These are phyloP conservation scores for Peronosclerospora sorghi DNA, from an alignment of 352 stramenopile genomes.

Conservation along the genomic window DNA sequence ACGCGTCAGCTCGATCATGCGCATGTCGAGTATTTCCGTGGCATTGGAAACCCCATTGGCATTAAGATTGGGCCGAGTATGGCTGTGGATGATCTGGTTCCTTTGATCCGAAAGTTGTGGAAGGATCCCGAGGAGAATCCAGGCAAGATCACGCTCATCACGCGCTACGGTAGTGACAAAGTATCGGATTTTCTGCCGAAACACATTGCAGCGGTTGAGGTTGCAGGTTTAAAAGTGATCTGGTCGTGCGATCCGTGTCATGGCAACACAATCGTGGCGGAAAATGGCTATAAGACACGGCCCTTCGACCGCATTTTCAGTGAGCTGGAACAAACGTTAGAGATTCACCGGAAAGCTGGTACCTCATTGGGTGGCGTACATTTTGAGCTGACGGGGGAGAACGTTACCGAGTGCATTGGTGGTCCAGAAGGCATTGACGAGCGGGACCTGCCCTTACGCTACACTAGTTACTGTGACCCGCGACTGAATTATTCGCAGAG, in stretches of 20 bases:
- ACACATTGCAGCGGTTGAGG: constrained; percentile 93
- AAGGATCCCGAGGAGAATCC: constrained; percentile 86
- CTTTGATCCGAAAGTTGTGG: constrained; percentile 94
- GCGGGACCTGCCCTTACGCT: constrained; percentile 86
- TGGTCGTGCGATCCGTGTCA: constrained; percentile 95
- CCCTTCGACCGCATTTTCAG: constrained; percentile 94
- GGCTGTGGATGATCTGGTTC: constrained; percentile 89
- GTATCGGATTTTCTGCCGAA: constrained; percentile 87
- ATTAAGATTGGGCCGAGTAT: constrained; percentile 97
- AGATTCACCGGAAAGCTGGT: constrained; percentile 93
- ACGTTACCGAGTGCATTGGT: constrained; percentile 98
- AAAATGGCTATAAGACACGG: constrained; percentile 94
- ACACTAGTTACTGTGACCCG: constrained; percentile 97
- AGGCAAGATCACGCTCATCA: constrained; percentile 96
- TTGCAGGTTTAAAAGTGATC: constrained; percentile 90
- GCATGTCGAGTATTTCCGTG: constrained; percentile 97
- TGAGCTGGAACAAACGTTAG: constrained; percentile 95
- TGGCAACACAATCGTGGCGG: constrained; percentile 97
- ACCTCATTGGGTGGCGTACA: constrained; percentile 90
- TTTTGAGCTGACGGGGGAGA: constrained; percentile 97
- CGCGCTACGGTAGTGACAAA: constrained; percentile 94
- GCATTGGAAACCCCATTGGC: constrained; percentile 96
- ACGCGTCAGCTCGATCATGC: constrained; percentile 95
- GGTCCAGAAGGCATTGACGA: constrained; percentile 91
- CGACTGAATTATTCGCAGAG: constrained; percentile 97